Conservation (phyloP, 116 monocot genomes). For the Cymodocea nodosa region DNA sequence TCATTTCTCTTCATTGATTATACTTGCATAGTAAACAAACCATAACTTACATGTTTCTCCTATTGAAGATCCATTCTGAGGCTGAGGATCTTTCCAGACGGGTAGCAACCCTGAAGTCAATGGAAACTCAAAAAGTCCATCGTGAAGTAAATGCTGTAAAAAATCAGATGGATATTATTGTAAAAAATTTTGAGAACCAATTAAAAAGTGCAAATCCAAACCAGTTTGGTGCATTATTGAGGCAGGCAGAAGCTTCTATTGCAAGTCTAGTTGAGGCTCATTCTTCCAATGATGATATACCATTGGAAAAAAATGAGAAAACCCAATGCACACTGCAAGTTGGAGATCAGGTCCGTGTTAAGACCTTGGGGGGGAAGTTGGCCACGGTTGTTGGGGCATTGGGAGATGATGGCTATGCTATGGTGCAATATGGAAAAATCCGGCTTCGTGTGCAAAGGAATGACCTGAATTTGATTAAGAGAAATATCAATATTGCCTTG, state of each 20-base stretch:
- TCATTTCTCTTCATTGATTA: too few species aligned
- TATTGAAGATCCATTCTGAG: conserved; percentile 44
- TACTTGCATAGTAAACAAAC: neutral
- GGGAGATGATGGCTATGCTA: conserved; percentile 34
- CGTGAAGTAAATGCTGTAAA: conserved; percentile 44
- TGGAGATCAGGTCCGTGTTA: conserved; percentile 61
- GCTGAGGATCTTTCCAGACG: conserved; percentile 60
- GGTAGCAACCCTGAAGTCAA: conserved; percentile 48
- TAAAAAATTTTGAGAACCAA: conserved; percentile 48
- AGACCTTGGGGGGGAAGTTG: conserved; percentile 46
- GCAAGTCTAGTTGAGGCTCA: conserved; percentile 48
- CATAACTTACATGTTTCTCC: neutral
- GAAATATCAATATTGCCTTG: conserved; percentile 6
- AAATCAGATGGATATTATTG: conserved; percentile 46
- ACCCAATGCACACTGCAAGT: conserved; percentile 39
- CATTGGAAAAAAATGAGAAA: conserved; percentile 4
- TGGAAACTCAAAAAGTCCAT: conserved; percentile 28
- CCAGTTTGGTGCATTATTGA: conserved; percentile 36
- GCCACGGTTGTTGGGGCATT: conserved; percentile 48
- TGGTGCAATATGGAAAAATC: conserved; percentile 75
- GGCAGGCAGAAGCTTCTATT: conserved; percentile 50
- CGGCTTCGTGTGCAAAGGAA: conserved; percentile 48
- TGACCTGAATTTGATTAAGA: conserved; percentile 27
- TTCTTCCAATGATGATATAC: conserved; percentile 11
- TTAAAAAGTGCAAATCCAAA: conserved; percentile 27